These are phyloP conservation scores for Solanum bulbocastanum DNA, from an alignment of 257 asterid species.

Conservation along the genomic window DNA sequence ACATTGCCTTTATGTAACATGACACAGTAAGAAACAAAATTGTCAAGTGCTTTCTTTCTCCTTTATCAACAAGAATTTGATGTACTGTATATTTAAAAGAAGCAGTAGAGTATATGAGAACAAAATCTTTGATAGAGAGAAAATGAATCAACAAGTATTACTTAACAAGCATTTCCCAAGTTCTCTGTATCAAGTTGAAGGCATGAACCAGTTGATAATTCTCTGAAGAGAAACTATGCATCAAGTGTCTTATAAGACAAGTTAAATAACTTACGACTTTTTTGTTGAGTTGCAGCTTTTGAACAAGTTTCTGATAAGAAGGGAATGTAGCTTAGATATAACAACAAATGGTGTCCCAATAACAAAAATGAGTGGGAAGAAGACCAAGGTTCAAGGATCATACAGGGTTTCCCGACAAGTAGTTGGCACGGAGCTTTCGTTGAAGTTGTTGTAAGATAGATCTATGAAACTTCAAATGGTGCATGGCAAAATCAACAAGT, in stretches of 20 bases:
- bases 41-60: not conserved
- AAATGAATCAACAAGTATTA: constrained; percentile 4
- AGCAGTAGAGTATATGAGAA: not conserved
- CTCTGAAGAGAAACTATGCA: not conserved
- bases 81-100: not conserved
- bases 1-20: not conserved
- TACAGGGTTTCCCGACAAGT: constrained; percentile 36
- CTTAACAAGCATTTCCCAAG: constrained; percentile 19
- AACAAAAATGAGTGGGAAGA: not conserved
- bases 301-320: constrained; percentile 45
- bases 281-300: constrained; percentile 26
- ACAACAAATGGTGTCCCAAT: not conserved
- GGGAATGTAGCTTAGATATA: not conserved
- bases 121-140: not conserved
- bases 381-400: not conserved
- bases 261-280: constrained; percentile 16
- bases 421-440: constrained; percentile 18
- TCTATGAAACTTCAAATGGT: constrained; percentile 23
- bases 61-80: not conserved
- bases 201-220: not conserved
- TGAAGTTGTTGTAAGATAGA: constrained; percentile 47
- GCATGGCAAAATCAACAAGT: not conserved
- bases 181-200: constrained; percentile 13
- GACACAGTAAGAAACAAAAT: not conserved
- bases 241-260: not conserved